Evolutionary conservation across 1,284 basidiomycete genomes (phyloP).

Genomic region (Erythrobasidium hasegawianum): DNA sequence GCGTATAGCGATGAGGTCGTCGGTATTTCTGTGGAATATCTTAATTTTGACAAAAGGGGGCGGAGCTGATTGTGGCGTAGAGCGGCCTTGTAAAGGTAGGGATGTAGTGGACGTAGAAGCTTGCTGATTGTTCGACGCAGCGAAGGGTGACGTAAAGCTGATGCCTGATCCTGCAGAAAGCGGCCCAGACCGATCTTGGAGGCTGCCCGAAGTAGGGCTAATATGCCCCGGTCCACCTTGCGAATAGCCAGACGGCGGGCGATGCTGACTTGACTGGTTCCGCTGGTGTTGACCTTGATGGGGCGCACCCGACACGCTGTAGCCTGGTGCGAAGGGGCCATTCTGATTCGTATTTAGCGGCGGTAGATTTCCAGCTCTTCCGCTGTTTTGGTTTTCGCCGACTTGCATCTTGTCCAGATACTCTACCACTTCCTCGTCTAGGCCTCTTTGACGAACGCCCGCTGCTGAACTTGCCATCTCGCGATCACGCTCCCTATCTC

Average conservation of each 20-base stretch:
- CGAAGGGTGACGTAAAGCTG: conserved; percentile 30
- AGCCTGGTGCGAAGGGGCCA: conserved; percentile 12
- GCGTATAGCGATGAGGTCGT: conserved; percentile 95
- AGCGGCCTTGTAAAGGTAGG: conserved; percentile 28
- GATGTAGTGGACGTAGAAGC: conserved; percentile 38
- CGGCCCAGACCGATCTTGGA: conserved; percentile 10
- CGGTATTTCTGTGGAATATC: conserved; percentile 84
- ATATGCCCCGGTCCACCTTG: background rate
- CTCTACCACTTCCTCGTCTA: conserved; percentile 44
- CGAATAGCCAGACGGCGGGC: background rate
- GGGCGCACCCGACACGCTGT: conserved; percentile 13
- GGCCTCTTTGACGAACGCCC: background rate
- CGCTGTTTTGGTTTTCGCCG: conserved; percentile 2
- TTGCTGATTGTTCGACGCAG: conserved; percentile 36
- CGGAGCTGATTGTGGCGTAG: conserved; percentile 1
- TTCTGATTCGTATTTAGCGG: conserved; percentile 14
- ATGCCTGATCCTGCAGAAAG: conserved; percentile 30
- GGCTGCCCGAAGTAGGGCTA: background rate
- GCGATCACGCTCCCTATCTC: conserved; percentile 11
- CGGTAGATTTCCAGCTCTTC: conserved; percentile 12
- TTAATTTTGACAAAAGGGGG: conserved; percentile 85
- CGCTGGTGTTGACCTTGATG: conserved; percentile 6
- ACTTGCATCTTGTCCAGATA: conserved; percentile 43
- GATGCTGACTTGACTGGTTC: conserved; percentile 6
- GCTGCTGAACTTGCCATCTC: conserved; percentile 13